Evolutionary conservation across 208 protist genomes (phyloP), one percentile per base, ranked within the genome.

Genomic region (Trypanosoma avium): DNA sequence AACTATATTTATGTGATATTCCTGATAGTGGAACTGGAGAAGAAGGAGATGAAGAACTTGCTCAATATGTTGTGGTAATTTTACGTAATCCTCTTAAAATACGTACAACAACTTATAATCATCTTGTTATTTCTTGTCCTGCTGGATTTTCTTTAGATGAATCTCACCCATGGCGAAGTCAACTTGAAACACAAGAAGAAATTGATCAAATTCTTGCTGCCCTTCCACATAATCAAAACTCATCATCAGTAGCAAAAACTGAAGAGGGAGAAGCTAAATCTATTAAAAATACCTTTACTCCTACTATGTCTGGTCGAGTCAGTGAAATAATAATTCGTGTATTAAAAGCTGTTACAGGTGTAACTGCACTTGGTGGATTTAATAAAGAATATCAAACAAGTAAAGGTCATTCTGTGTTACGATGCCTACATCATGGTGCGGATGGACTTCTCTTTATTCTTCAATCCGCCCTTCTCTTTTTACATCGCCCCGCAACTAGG

Each of bases 381-480:
- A 95, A 95, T 75, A 91, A 86, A 54, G 82, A 93, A 49, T 95
- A 91, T 67, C 74, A 65, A 46, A 84, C 81, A 30, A 90, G 57
- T 45, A 63, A 56, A 3, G 59, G 48, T 13, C 70, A 86, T 33
- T 93, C 85, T 1, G 87, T 79, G 52, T 74, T 95, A 70, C 82
- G 84, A 10, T 88, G 84, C 73, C 55, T 90, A 30, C 86, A 87
- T 60, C 79, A 82, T 29, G 82, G 79, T 33, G 50, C 76, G 12
- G 86, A 95, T 50, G 90, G 90, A 0, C 63, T 91, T 38, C 67
- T 95, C 19, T 95, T 89, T 52, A 67, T 95, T 21, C 60, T 93
- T 13, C 79, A 80, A 45, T 82, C 79, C 21, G 82, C 81, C 26
- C 70, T 95, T 19, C 79, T 95, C 8, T 95, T 86, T 47, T 67